Percentiles rank a stretch among this genome's conserved stretches.
Conservation (phyloP, 2,329 filamentous ascomycete species). For the Macrophomina tecta region DNA sequence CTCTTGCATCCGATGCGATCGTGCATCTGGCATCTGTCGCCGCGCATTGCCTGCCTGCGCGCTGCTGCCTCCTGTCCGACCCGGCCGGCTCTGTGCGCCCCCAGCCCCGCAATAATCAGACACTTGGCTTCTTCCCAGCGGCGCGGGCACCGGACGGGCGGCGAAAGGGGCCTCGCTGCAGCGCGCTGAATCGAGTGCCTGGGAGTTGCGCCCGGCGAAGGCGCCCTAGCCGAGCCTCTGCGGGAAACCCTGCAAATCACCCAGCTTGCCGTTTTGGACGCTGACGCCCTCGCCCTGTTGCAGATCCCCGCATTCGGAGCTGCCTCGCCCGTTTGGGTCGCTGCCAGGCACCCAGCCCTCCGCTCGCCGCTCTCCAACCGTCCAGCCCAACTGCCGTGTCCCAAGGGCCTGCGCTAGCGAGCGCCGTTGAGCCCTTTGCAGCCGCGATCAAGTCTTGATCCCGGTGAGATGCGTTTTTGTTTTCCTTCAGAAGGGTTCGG, state of each 20-base stretch:
- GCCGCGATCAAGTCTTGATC: background rate
- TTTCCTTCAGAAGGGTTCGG: background rate
- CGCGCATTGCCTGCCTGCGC: background rate
- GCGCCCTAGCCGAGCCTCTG: slow-evolving; percentile 5
- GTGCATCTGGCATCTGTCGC: slow-evolving; percentile 9
- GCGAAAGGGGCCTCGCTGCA: slow-evolving; percentile 14
- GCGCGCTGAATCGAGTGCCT: slow-evolving; percentile 6
- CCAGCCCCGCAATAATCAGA: slow-evolving; percentile 14
- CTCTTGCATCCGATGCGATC: slow-evolving; percentile 18
- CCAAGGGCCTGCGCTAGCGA: slow-evolving; percentile 5
- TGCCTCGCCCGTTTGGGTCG: slow-evolving; percentile 13
- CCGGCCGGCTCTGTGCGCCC: slow-evolving; percentile 8
- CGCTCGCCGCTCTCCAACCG: background rate
- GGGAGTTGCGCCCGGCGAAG: background rate
- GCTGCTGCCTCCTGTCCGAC: slow-evolving; percentile 2
- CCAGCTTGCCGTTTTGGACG: slow-evolving; percentile 13
- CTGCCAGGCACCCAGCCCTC: background rate
- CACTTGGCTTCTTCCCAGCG: slow-evolving; percentile 14
- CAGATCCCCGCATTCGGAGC: slow-evolving; percentile 21
- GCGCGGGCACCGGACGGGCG: slow-evolving; percentile 6
- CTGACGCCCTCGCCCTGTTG: background rate
- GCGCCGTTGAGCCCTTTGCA: slow-evolving; percentile 10
- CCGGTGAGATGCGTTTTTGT: background rate
- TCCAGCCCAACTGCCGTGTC: slow-evolving; percentile 7
- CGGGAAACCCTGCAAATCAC: slow-evolving; percentile 10